Evolutionary conservation across 257 asterid genomes (phyloP), one percentile per base, ranked within the genome.

Genomic region (Lithospermum erythrorhizon): DNA sequence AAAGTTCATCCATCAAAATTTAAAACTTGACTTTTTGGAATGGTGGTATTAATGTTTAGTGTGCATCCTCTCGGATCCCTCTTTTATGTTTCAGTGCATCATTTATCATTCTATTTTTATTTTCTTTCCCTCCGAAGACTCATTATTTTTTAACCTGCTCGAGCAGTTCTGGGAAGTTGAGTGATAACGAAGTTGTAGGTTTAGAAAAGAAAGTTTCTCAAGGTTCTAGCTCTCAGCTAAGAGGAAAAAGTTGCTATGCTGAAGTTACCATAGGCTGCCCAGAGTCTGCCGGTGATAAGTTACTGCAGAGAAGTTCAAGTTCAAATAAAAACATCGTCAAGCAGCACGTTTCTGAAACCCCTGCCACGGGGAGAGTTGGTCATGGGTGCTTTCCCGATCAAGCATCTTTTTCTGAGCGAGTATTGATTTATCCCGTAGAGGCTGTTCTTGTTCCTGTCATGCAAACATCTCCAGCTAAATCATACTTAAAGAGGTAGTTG

Each of bases 381-480:
- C 95, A 75, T 61, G 74, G 75, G 70, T 76, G 72, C 70, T 70
- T 74, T 47, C 77, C 79, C 59, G 90, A 78, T 59, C 78, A 81
- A 58, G 73, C 69, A 54, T 64, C 74, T 62, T 60, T 59, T 59
- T 68, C 73, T 68, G 90, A 83, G 61, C 86, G 81, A 67, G 68
- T 69, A 60, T 83, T 86, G 66, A 78, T 89, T 68, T 93, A 93
- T 81, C 95, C 98, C 21, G 72, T 80, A 1, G 98, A 93, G 81
- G 93, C 97, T 58, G 95, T 93, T 24, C 85, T 93, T 73, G 95
- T 93, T 64, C 98, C 98, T 11, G 87, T 89, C 72, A 81, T 89
- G 87, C 97, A 82, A 82, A 76, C 95, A 58, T 82, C 91, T 56
- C 81, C 71, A 71, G 94, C 97, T 54, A 86, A 88, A 71, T 89